phyloP scores from a whole-genome alignment of 2,329 filamentous ascomycete species.

The Hymenoscyphus fructigenus region DNA sequence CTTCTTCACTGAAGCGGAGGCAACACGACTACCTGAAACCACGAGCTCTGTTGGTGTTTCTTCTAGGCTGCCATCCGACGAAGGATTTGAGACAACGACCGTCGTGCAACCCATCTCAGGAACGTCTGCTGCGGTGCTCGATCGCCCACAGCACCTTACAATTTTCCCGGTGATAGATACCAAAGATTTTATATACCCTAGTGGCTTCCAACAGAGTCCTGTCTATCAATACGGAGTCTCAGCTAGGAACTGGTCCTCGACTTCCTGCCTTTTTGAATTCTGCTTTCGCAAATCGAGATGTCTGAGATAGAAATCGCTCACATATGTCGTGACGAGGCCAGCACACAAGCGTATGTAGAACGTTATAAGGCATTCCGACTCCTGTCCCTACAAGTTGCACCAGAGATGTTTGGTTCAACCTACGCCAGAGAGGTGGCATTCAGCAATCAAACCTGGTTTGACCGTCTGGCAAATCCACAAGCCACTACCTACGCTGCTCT shows the following conservation, averaged over 20 bases:
- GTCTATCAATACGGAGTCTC: no score
- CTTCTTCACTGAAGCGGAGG: no score
- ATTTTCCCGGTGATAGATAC: not conserved
- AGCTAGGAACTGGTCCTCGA: no score
- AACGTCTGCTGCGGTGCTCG: not conserved
- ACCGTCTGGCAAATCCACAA: conserved; percentile 39
- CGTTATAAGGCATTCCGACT: conserved; percentile 32
- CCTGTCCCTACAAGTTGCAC: conserved; percentile 26
- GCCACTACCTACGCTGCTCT: conserved; percentile 39
- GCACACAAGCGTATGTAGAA: conserved; percentile 23
- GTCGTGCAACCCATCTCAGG: not conserved
- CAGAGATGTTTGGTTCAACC: conserved; percentile 41
- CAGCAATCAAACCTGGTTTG: conserved; percentile 39
- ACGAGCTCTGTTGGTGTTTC: not conserved
- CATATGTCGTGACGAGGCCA: conserved; percentile 27
- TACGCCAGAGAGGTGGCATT: conserved; percentile 40
- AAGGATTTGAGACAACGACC: not conserved
- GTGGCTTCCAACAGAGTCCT: no score
- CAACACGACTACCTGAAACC: no score
- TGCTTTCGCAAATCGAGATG: not conserved
- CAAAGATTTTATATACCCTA: not conserved
- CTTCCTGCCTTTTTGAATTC: no score
- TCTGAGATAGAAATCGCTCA: conserved; percentile 26
- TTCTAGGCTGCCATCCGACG: not conserved
- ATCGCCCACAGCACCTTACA: not conserved